A percentile compares a stretch with the other conserved stretches of the same genome.
phyloP scores from a whole-genome alignment of 345 rosid species.

The Nasturtium officinale region DNA sequence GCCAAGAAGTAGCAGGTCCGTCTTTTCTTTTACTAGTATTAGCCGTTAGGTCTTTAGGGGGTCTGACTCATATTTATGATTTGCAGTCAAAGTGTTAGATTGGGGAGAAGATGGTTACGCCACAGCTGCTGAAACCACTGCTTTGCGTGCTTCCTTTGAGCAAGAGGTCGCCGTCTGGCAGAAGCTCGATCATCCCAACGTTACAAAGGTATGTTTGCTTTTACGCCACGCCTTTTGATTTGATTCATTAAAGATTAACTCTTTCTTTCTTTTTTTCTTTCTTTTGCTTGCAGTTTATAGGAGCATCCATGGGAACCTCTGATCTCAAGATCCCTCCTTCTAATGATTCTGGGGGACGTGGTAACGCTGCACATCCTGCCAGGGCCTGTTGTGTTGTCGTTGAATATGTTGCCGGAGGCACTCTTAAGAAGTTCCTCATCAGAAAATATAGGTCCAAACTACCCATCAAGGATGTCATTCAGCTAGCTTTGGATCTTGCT shows the following conservation, averaged over 20 bases:
- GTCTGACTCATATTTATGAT: neutral
- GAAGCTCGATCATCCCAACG: constrained; percentile 84
- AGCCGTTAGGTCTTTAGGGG: neutral
- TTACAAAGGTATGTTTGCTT: constrained; percentile 57
- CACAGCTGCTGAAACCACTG: constrained; percentile 60
- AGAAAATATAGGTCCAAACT: constrained; percentile 67
- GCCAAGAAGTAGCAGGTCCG: constrained; percentile 77
- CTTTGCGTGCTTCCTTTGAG: constrained; percentile 67
- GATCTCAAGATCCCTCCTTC: constrained; percentile 63
- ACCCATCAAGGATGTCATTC: constrained; percentile 63
- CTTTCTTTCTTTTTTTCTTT: neutral
- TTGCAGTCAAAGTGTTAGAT: constrained; percentile 70
- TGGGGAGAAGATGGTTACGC: constrained; percentile 82
- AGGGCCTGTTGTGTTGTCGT: constrained; percentile 87
- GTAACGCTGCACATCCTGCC: constrained; percentile 52
- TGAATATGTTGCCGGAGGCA: constrained; percentile 76
- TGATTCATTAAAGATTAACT: neutral
- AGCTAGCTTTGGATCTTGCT: constrained; percentile 77
- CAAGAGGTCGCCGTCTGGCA: constrained; percentile 95
- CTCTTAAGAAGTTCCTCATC: constrained; percentile 67
- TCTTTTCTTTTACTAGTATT: neutral
- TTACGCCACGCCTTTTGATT: neutral
- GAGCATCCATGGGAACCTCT: constrained; percentile 91
- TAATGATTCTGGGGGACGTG: constrained; percentile 45
- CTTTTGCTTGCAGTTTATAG: constrained; percentile 54